Evolutionary conservation across 306 rosid species (phyloP).

Genomic region (Cucurbita ficifolia): DNA sequence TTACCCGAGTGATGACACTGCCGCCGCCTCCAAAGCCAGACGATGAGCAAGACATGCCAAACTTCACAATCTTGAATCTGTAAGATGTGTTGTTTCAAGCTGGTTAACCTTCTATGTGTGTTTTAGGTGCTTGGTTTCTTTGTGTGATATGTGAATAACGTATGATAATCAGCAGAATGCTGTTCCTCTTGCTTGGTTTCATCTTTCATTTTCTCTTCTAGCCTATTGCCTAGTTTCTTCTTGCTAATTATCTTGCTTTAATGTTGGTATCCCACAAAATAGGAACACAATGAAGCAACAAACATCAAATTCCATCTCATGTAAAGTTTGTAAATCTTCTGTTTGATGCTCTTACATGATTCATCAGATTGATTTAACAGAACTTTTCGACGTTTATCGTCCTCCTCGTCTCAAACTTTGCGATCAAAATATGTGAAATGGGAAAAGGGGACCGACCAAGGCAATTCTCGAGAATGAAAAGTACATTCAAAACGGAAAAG

Average conservation of each 20-base stretch:
- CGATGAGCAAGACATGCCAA: constrained; percentile 28
- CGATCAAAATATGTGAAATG: background rate
- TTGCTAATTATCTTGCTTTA: background rate
- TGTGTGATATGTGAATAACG: constrained; percentile 1
- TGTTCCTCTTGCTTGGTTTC: background rate
- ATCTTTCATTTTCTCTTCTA: background rate
- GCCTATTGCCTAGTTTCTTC: background rate
- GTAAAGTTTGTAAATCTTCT: background rate
- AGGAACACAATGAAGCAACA: background rate
- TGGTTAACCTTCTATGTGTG: background rate
- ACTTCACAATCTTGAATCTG: constrained; percentile 25
- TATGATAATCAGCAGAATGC: background rate
- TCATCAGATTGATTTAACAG: background rate
- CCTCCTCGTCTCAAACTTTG: background rate
- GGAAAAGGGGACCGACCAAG: background rate
- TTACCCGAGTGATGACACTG: constrained; percentile 19
- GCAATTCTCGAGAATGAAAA: background rate
- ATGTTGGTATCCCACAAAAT: background rate
- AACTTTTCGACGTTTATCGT: background rate
- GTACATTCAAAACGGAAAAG: background rate
- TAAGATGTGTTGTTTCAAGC: background rate
- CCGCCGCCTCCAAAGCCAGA: constrained; percentile 56
- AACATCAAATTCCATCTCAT: background rate
- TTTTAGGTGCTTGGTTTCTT: background rate
- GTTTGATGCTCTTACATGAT: background rate